Conservation (phyloP, 2,329 filamentous ascomycete species). For the Cladosporium velox region DNA sequence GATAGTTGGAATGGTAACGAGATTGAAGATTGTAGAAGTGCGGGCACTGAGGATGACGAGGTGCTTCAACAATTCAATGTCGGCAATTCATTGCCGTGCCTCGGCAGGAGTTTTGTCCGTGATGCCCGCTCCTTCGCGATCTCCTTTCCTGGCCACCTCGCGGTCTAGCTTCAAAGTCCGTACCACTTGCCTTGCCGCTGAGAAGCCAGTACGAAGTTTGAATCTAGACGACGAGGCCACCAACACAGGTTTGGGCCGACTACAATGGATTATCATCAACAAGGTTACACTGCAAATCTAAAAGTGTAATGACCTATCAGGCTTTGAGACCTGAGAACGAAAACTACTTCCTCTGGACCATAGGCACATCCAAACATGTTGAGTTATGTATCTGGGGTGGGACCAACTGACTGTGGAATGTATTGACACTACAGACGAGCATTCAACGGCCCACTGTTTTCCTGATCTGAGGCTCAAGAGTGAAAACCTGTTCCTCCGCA, state of each 20-base stretch:
- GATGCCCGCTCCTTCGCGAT: not conserved
- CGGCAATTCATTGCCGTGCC: constrained; percentile 2
- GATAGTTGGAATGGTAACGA: not conserved
- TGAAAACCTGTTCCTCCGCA: constrained; percentile 57
- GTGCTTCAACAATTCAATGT: not conserved
- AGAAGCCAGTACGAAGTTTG: too few relatives aligned
- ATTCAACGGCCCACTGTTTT: not conserved
- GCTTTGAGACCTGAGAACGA: not conserved
- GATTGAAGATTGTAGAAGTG: not conserved
- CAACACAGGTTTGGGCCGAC: too few relatives aligned
- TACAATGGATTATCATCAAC: not conserved
- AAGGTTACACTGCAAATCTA: not conserved
- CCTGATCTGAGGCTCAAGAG: constrained; percentile 53
- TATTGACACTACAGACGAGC: not conserved
- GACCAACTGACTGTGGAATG: not conserved
- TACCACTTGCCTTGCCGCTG: too few relatives aligned
- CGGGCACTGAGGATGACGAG: not conserved
- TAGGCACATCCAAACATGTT: not conserved
- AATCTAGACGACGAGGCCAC: not conserved
- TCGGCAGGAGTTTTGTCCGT: constrained; percentile 1
- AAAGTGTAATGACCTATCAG: not conserved
- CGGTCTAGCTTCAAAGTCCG: too few relatives aligned
- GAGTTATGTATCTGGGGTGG: not conserved
- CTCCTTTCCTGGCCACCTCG: not conserved
- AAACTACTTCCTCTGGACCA: not conserved